Base-by-base conservation (phyloP, 2,329 filamentous ascomycete species). In the Emmonsia crescens region DNA sequence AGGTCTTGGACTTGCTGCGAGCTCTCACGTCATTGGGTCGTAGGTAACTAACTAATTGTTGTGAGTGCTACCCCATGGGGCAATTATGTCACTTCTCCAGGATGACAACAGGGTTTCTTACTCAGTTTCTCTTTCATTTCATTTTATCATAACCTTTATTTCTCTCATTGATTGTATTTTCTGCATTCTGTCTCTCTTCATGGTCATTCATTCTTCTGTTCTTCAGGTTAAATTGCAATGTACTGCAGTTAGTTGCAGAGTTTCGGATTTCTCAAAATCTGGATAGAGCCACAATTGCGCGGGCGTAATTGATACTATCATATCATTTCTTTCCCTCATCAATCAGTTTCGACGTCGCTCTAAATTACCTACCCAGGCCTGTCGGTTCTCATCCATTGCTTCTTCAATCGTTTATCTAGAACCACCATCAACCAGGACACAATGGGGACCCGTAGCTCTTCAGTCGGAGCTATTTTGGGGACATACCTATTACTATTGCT, bases 401-500 rank as follows among this genome's bases (percentile, higher is more conserved):
- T 31, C 9, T 33, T 36, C 51, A 6, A 36, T 12, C 16, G 8
- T 31, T 54, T 36, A 36, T 54, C 29, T 10, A 10, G 24, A 10
- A 21, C 33, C 24, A 24, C 24, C 12, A 12, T 27, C 40, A 31
- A 2, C 38, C 3, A n/a, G 27, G 10, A 10, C 8, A 57, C 16
- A 21, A 57, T 57, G 56, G 8, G 19, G 56, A 49, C 12, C 33
- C 33, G 27, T 46, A 57, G 24, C 6, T 66, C 44, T 46, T 46
- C 51, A 24, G 24, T 52, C 40, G 51, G 38, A 31, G 24, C 54
- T 19, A 44, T 55, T 51, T 59, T 65, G 12, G 61, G 62, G 44
- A 65, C 66, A 29, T 63, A 70, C 64, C 64, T 74, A 60, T 60
- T 73, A 59, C 67, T 68, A 36, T 65, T 67, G 60, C 63, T 73